phyloP scores from a whole-genome alignment of 345 rosid species.

The Trapa incisa region DNA sequence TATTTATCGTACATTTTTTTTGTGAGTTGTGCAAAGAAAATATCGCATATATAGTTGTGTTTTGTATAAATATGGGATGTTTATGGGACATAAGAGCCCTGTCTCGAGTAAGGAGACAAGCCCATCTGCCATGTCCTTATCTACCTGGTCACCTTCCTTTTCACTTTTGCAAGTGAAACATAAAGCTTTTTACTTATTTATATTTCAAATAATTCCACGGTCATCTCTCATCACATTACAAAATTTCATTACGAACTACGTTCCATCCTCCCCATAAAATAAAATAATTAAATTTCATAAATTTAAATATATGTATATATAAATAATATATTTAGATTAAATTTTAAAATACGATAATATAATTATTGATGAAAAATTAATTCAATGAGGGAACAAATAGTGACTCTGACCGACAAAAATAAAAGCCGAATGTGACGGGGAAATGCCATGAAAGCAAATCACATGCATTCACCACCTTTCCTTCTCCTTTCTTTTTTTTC shows the following conservation, averaged over 20 bases:
- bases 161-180: not conserved
- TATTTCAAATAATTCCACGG: no score
- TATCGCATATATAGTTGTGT: not conserved
- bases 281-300: no score
- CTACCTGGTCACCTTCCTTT: conserved; percentile 4
- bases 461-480: conserved; percentile 1
- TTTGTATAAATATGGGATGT: not conserved
- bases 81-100: conserved; percentile 9
- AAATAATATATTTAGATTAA: no score
- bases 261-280: no score
- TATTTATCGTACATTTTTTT: no score
- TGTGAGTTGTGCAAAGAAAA: no score
- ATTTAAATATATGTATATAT: no score
- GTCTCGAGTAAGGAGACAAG: conserved; percentile 49
- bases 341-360: no score
- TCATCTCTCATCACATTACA: no score
- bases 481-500: not conserved
- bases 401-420: not conserved
- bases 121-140: conserved; percentile 20
- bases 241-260: not conserved
- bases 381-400: no score
- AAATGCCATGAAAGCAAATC: conserved; percentile 4
- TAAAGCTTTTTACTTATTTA: no score
- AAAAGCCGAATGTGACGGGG: not conserved
- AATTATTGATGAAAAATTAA: no score